A percentile compares a stretch with the other conserved stretches of the same genome.
These are phyloP conservation scores for Oryza nivara DNA, from an alignment of 176 grass and related monocot genomes.

Conservation along the genomic window DNA sequence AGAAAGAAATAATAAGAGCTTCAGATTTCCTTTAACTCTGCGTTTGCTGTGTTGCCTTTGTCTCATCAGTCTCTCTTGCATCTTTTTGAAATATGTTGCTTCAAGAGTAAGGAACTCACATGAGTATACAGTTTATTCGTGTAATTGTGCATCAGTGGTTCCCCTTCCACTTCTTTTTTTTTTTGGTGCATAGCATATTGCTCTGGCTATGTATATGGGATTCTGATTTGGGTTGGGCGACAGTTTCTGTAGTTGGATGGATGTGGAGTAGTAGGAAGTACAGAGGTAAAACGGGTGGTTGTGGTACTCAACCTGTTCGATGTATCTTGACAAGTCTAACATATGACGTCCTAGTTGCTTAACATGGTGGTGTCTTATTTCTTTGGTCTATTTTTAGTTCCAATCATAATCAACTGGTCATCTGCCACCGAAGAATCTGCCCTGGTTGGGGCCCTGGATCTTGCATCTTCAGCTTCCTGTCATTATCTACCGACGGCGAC, in stretches of 20 bases:
- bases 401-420: conserved; percentile 34
- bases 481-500: conserved; percentile 1
- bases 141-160: neutral
- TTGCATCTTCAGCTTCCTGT: conserved; percentile 48
- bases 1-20: conserved; percentile 54
- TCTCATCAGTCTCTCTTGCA: neutral
- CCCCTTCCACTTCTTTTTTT: too few species aligned
- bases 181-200: too few species aligned
- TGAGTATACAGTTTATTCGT: neutral
- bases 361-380: conserved; percentile 28
- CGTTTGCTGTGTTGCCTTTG: neutral
- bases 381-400: conserved; percentile 20
- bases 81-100: conserved; percentile 24
- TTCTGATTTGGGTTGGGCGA: neutral
- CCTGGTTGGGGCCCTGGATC: conserved; percentile 40
- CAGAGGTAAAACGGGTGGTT: conserved; percentile 30
- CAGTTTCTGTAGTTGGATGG: neutral
- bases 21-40: conserved; percentile 16
- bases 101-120: conserved; percentile 19
- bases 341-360: conserved; percentile 45
- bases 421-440: conserved; percentile 46
- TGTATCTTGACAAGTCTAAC: neutral
- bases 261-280: neutral
- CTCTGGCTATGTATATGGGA: neutral
- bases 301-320: neutral